Conservation (phyloP, 2,329 filamentous ascomycete genomes). For the Westerdykella sp. region DNA sequence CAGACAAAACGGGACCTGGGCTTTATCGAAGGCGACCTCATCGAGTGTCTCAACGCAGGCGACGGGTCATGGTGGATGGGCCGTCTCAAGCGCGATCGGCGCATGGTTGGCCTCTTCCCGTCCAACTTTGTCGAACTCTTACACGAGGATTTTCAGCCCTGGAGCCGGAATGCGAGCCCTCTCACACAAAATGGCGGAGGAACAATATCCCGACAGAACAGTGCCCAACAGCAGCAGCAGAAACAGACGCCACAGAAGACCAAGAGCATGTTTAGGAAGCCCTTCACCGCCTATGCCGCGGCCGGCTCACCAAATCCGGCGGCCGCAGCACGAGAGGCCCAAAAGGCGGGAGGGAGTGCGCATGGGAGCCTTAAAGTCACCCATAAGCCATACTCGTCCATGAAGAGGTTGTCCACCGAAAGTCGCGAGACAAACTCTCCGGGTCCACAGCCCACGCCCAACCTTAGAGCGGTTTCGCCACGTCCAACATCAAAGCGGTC, state of each 20-base stretch:
- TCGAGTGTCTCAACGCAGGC: constrained; percentile 95
- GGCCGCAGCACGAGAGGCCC: constrained; percentile 32
- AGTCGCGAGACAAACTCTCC: constrained; percentile 29
- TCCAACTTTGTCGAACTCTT: constrained; percentile 96
- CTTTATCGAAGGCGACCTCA: constrained; percentile 95
- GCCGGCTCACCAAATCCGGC: constrained; percentile 39
- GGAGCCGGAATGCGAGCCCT: constrained; percentile 52
- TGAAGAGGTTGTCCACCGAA: constrained; percentile 42
- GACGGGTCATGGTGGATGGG: constrained; percentile 99
- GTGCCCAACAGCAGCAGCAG: constrained; percentile 44
- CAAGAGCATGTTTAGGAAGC: constrained; percentile 57
- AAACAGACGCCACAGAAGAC: constrained; percentile 42
- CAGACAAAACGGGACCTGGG: constrained; percentile 85
- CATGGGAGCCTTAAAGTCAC: constrained; percentile 32
- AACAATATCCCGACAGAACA: constrained; percentile 47
- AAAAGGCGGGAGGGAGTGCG: constrained; percentile 24
- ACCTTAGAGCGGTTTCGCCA: constrained; percentile 38
- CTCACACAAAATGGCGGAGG: constrained; percentile 37
- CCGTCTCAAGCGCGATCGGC: constrained; percentile 77
- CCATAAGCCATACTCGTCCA: constrained; percentile 46
- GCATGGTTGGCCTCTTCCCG: constrained; percentile 87
- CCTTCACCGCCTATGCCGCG: constrained; percentile 57
- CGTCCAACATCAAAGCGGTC: constrained; percentile 28
- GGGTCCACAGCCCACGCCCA: constrained; percentile 19
- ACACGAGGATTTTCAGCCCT: constrained; percentile 75